Evolutionary conservation across 179 eudicot species (phyloP).

Genomic region (Silene coronaria): DNA sequence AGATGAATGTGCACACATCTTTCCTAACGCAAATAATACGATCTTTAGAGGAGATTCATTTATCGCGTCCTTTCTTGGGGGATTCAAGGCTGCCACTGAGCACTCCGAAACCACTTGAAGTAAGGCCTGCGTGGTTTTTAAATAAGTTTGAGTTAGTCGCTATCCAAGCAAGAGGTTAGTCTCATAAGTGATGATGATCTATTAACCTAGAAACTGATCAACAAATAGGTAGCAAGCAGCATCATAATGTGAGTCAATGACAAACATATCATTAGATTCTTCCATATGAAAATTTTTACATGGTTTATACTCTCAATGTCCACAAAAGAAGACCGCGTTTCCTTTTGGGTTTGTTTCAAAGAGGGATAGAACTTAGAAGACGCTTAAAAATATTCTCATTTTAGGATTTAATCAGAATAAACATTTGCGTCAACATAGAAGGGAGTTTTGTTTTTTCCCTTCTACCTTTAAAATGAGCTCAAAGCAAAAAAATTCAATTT

Average conservation of each 20-base stretch:
- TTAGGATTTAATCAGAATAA: not conserved
- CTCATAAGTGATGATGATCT: no score
- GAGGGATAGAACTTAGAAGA: not conserved
- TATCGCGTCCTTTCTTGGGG: constrained; percentile 58
- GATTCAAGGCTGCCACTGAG: constrained; percentile 69
- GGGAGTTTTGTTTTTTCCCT: not conserved
- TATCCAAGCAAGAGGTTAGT: not conserved
- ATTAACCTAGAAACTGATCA: not conserved
- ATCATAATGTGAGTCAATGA: not conserved
- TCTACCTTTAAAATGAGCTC: not conserved
- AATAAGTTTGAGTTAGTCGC: not conserved
- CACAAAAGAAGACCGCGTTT: not conserved
- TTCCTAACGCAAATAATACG: constrained; percentile 73
- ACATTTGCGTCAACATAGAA: not conserved
- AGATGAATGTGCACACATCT: constrained; percentile 75
- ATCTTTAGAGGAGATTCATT: constrained; percentile 88
- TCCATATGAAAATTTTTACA: not conserved
- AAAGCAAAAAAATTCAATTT: not conserved
- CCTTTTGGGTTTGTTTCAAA: not conserved
- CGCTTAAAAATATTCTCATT: not conserved
- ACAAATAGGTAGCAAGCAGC: not conserved
- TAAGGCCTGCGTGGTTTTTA: constrained; percentile 55
- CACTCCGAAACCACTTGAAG: constrained; percentile 74
- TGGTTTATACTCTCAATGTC: not conserved
- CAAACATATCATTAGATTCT: not conserved